Base-by-base conservation (phyloP, 2,329 filamentous ascomycete species). In the Penicillium brevicompactum region DNA sequence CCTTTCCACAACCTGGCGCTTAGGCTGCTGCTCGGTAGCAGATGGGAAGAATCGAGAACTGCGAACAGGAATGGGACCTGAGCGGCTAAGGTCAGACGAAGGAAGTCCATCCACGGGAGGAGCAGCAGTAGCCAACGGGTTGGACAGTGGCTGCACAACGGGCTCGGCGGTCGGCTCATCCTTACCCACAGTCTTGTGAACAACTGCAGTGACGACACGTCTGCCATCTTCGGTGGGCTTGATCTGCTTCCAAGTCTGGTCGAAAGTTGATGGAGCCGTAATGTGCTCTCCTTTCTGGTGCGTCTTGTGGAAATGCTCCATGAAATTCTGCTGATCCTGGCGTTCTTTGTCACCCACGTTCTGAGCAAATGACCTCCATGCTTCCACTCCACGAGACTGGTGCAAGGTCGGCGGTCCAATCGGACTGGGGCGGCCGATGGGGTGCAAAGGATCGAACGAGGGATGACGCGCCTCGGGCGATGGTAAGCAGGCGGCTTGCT, bases 31-130 rank as follows among this genome's bases (percentile, higher is more conserved):
- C 57, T 76, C 76, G 24, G 66, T 71, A 38, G 57, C 70, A 42
- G 72, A 72, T 22, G 79, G 78, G 64, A 81, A 80, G 64, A 81
- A 81, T 14, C 79, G 70, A 16, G 79, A 80, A 48, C 76, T 78
- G 34, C 78, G 76, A 30, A 67, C 67, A 18, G 72, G 64, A 45
- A 72, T 67, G 46, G 64, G 73, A 47, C 62, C 65, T 46, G 72
- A 65, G 27, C 70, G 67, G 44, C 74, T 37, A 13, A 37, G 72
- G 21, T 76, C 70, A n/a, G 34, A 37, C 7, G 70, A 56, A 38
- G 75, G 71, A 50, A 77, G 64, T 46, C 70, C 66, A 42, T 71
- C 68, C 42, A 68, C 70, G 24, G 24, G 24, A 41, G 72, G 61
- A 34, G 27, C 45, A 22, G 38, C 51, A 2, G 34, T 37, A 43